phyloP scores from a whole-genome alignment of 148 eudicot genomes.

The Polygonum maritimum region DNA sequence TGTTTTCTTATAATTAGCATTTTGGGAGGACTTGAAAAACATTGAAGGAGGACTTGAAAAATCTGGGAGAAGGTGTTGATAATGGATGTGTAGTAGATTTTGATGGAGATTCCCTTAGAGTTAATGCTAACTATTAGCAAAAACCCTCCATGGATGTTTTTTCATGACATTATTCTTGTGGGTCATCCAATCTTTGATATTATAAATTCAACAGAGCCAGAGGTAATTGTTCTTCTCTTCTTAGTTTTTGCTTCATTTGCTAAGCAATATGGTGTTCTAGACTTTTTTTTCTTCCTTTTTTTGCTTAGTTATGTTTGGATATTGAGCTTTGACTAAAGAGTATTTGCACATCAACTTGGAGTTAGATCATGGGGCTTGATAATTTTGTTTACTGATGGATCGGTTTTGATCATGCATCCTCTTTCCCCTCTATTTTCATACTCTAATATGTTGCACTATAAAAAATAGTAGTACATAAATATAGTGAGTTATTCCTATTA shows the following conservation, averaged over 20 bases:
- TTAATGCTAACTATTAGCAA: constrained; percentile 89
- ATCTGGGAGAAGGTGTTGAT: neutral
- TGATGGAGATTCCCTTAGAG: constrained; percentile 97
- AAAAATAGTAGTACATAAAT: no score
- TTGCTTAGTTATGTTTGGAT: neutral
- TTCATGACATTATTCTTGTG: constrained; percentile 82
- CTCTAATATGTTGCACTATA: no score
- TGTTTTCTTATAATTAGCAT: no score
- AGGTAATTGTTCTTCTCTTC: constrained; percentile 37
- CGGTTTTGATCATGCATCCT: no score
- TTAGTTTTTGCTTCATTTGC: neutral
- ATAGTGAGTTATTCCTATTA: no score
- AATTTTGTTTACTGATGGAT: neutral
- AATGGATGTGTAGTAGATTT: constrained; percentile 40
- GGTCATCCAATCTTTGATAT: constrained; percentile 99
- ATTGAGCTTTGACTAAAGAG: neutral
- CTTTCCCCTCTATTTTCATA: no score
- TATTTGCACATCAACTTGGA: neutral
- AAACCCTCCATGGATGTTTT: constrained; percentile 97
- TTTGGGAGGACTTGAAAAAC: no score
- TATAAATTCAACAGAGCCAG: constrained; percentile 82
- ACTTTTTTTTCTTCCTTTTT: neutral
- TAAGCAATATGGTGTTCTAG: neutral
- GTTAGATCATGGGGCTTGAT: neutral
- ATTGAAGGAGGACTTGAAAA: neutral